Conservation (phyloP, 495 filamentous ascomycete genomes). For the Rhizodiscina lignyota region DNA sequence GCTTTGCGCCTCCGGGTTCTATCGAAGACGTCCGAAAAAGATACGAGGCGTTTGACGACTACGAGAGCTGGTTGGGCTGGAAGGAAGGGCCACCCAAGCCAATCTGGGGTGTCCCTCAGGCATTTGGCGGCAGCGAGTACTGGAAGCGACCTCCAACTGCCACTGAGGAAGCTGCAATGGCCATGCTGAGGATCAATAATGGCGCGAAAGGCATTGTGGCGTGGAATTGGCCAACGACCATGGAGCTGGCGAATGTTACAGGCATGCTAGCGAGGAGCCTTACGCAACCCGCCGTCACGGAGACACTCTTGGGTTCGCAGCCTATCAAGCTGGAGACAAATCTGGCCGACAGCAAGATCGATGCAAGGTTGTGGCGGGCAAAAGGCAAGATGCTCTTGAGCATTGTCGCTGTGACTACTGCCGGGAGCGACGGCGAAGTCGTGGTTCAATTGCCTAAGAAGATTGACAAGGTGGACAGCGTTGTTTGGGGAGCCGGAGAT, state of each 20-base stretch:
- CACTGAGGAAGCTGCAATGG: constrained; percentile 43
- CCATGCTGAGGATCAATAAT: constrained; percentile 42
- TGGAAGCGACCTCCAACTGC: constrained; percentile 40
- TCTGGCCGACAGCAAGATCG: not conserved
- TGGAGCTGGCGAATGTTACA: constrained; percentile 25
- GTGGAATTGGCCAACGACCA: constrained; percentile 37
- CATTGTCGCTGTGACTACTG: too few relatives aligned
- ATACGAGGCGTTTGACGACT: constrained; percentile 30
- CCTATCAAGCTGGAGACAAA: not conserved
- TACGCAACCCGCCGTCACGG: constrained; percentile 7
- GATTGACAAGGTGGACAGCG: too few relatives aligned
- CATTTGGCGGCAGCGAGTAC: constrained; percentile 44
- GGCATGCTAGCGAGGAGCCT: constrained; percentile 29
- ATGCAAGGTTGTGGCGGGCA: not conserved
- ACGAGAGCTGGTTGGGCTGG: constrained; percentile 25
- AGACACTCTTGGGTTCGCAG: constrained; percentile 3
- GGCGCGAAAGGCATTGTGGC: constrained; percentile 33
- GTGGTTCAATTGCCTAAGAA: too few relatives aligned
- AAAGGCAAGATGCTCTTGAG: not conserved
- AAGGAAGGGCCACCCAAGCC: constrained; percentile 29
- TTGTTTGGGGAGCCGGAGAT: too few relatives aligned
- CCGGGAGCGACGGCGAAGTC: too few relatives aligned
- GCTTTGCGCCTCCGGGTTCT: constrained; percentile 30
- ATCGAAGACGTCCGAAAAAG: constrained; percentile 38
- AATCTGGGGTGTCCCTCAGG: constrained; percentile 45